Percentiles rank a stretch among this genome's conserved stretches.
These are phyloP conservation scores for Neurospora terricola DNA, from an alignment of 495 filamentous ascomycete genomes.

Conservation along the genomic window DNA sequence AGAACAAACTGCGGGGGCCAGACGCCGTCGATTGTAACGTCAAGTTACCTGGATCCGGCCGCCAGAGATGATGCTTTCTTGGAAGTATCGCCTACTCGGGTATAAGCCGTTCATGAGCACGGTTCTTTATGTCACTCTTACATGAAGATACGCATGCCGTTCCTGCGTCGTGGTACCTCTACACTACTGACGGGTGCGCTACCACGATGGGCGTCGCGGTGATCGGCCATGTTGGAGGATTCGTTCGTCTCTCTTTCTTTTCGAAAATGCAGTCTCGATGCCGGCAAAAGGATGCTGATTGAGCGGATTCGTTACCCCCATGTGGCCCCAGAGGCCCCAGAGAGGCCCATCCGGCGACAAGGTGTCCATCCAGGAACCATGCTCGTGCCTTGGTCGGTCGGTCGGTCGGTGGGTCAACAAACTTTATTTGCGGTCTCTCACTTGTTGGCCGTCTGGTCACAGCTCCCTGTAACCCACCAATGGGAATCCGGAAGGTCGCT, in stretches of 20 bases:
- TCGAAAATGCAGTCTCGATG: background rate
- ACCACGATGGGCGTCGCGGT: background rate
- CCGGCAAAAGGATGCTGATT: background rate
- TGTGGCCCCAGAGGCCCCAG: background rate
- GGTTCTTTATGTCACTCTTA: background rate
- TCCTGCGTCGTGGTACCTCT: background rate
- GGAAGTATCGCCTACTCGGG: background rate
- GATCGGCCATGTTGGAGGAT: background rate
- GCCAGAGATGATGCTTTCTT: background rate
- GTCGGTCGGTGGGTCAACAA: background rate
- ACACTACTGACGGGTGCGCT: background rate
- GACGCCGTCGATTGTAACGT: background rate
- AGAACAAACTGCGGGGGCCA: background rate
- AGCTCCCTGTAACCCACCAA: background rate
- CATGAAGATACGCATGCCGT: background rate
- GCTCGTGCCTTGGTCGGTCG: background rate
- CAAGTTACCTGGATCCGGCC: background rate
- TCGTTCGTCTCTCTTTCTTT: background rate
- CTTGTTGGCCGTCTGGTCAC: background rate
- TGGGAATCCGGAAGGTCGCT: background rate
- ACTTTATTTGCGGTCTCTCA: background rate
- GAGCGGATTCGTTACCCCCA: background rate
- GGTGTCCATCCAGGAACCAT: background rate
- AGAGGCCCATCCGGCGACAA: background rate
- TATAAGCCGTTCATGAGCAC: background rate